These are phyloP conservation scores for Alternaria ethzedia DNA, from an alignment of 2,329 filamentous ascomycete genomes.

Conservation along the genomic window DNA sequence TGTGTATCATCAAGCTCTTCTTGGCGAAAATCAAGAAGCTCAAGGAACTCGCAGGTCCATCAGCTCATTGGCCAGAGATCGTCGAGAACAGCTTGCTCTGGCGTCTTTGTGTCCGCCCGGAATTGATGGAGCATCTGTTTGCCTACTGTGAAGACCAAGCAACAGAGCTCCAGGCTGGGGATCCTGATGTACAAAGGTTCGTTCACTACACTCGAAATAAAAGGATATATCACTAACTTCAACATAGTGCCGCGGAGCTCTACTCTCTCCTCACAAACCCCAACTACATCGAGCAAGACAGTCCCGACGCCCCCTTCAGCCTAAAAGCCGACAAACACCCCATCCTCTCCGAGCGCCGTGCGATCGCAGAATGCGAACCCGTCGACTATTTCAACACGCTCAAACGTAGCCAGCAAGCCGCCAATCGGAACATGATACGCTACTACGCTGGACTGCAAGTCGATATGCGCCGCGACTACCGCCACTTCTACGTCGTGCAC, in stretches of 20 bases:
- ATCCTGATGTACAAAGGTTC: slow-evolving; percentile 26
- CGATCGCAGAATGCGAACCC: slow-evolving; percentile 22
- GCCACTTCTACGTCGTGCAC: slow-evolving; percentile 42
- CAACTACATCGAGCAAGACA: slow-evolving; percentile 37
- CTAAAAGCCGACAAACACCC: slow-evolving; percentile 32
- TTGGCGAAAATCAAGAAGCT: slow-evolving; percentile 35
- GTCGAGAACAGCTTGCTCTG: slow-evolving; percentile 35
- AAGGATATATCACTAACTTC: neutral
- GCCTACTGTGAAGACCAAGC: slow-evolving; percentile 26
- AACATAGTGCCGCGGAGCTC: slow-evolving; percentile 26
- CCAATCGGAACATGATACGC: slow-evolving; percentile 33
- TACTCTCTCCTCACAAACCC: slow-evolving; percentile 31
- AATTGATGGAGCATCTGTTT: slow-evolving; percentile 36
- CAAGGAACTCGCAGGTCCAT: slow-evolving; percentile 16
- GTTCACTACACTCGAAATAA: neutral
- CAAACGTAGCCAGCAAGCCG: slow-evolving; percentile 24
- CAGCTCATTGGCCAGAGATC: slow-evolving; percentile 22
- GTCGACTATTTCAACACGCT: slow-evolving; percentile 35
- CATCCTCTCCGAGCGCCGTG: slow-evolving; percentile 36
- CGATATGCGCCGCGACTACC: slow-evolving; percentile 34
- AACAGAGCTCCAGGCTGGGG: slow-evolving; percentile 20
- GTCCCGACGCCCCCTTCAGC: slow-evolving; percentile 8
- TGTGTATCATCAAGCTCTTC: slow-evolving; percentile 47
- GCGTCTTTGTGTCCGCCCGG: slow-evolving; percentile 42
- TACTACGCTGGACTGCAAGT: slow-evolving; percentile 33